Percentiles rank a stretch among this genome's conserved stretches.
Evolutionary conservation across 2,329 filamentous ascomycete genomes (phyloP).

Genomic region (Aspergillus neotritici): DNA sequence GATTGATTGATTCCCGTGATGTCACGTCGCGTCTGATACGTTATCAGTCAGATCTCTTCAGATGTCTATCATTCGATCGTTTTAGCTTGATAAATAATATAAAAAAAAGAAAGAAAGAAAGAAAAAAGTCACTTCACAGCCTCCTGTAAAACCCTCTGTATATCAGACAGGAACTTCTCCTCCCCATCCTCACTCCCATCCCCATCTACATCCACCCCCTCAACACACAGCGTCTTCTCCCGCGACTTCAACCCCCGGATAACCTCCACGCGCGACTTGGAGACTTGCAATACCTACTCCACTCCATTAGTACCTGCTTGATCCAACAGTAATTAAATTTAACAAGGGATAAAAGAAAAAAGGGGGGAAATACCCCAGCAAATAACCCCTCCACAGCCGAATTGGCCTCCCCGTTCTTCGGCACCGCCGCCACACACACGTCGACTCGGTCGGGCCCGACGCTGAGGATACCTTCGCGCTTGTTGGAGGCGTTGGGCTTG

Average conservation of each 20-base stretch:
- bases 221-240: slow-evolving; percentile 54
- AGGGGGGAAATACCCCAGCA: slow-evolving; percentile 45
- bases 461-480: slow-evolving; percentile 55
- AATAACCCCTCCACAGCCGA: slow-evolving; percentile 59
- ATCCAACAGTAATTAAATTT: neutral
- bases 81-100: neutral
- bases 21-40: slow-evolving; percentile 12
- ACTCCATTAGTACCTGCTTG: neutral
- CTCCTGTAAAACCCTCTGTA: slow-evolving; percentile 15
- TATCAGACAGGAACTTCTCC: slow-evolving; percentile 21
- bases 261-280: slow-evolving; percentile 60
- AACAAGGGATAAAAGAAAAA: neutral
- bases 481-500: slow-evolving; percentile 59
- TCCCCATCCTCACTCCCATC: slow-evolving; percentile 16
- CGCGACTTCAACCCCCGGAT: slow-evolving; percentile 58
- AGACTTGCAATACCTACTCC: slow-evolving; percentile 50
- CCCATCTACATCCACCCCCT: slow-evolving; percentile 23
- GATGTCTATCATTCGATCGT: no score
- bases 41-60: neutral
- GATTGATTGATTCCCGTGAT: slow-evolving; percentile 16
- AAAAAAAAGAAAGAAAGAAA: neutral
- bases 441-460: slow-evolving; percentile 56
- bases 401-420: slow-evolving; percentile 64
- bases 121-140: slow-evolving; percentile 8
- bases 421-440: slow-evolving; percentile 60